Evolutionary conservation across 208 protist species (phyloP).

Genomic region (Wallacemonas sp.): DNA sequence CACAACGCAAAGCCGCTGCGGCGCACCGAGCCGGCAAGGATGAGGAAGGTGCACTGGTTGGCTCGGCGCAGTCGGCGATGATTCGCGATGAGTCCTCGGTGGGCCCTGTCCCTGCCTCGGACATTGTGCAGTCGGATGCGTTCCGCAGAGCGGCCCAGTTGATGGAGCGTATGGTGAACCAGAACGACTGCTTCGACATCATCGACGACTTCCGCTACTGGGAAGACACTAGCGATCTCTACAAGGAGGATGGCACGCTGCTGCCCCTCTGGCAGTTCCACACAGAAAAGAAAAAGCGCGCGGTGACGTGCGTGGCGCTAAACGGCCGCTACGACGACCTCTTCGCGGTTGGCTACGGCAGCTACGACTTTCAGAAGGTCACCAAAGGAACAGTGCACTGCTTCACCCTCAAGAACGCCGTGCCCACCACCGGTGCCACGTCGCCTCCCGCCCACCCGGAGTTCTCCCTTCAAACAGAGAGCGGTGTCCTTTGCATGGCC

Average conservation of each 20-base stretch:
- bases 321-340: constrained; percentile 96
- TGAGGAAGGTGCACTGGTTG: constrained; percentile 44
- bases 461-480: constrained; percentile 89
- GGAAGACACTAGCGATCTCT: constrained; percentile 95
- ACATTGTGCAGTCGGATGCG: constrained; percentile 57
- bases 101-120: constrained; percentile 39
- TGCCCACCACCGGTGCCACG: constrained; percentile 60
- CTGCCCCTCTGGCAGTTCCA: constrained; percentile 97
- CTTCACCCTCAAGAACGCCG: constrained; percentile 97
- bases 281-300: constrained; percentile 83
- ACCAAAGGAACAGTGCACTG: constrained; percentile 92
- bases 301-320: constrained; percentile 94
- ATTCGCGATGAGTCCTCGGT: constrained; percentile 23
- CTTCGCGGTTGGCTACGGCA: constrained; percentile 97
- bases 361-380: constrained; percentile 97
- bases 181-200: constrained; percentile 97
- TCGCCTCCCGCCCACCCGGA: constrained; percentile 86
- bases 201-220: constrained; percentile 97
- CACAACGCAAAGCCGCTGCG: constrained; percentile 62
- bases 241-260: constrained; percentile 94
- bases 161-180: constrained; percentile 97
- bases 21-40: constrained; percentile 74
- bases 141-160: constrained; percentile 84
- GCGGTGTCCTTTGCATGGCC: constrained; percentile 96
- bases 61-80: constrained; percentile 20